These are phyloP conservation scores for Orbilia javanica DNA, from an alignment of 2,329 filamentous ascomycete genomes.

Conservation along the genomic window DNA sequence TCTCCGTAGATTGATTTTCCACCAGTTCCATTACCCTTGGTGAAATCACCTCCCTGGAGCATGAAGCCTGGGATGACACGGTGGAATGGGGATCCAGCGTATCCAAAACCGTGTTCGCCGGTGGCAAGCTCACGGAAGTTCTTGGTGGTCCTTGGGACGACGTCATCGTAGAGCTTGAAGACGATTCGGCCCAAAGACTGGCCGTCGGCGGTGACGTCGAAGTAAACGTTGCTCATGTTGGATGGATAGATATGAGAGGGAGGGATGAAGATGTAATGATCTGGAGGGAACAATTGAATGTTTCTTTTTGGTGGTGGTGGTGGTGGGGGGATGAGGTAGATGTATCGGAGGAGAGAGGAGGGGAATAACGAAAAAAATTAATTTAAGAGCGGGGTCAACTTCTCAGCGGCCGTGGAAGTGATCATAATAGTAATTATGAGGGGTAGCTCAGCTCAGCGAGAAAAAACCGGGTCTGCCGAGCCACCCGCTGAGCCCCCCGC, in stretches of 20 bases:
- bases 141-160: conserved; percentile 82
- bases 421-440: not conserved
- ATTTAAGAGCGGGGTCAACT: conserved; percentile 37
- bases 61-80: conserved; percentile 91
- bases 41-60: conserved; percentile 93
- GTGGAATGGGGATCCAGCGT: conserved; percentile 85
- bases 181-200: conserved; percentile 76
- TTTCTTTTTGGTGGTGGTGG: conserved; percentile 14
- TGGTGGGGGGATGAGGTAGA: conserved; percentile 13
- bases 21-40: conserved; percentile 73
- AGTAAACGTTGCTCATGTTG: conserved; percentile 52
- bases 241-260: not conserved
- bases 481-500: not conserved
- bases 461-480: conserved; percentile 17
- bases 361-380: too few relatives aligned
- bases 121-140: conserved; percentile 85
- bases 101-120: conserved; percentile 87
- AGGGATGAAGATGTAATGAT: conserved; percentile 6
- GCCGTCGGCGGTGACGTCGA: conserved; percentile 34
- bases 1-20: conserved; percentile 75
- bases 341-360: conserved; percentile 24
- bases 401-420: not conserved
- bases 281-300: not conserved
- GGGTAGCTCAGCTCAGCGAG: conserved; percentile 23
- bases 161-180: conserved; percentile 87